These are phyloP conservation scores for Rhynchospora tenuis DNA, from an alignment of 176 grass and related monocot species.

Conservation along the genomic window DNA sequence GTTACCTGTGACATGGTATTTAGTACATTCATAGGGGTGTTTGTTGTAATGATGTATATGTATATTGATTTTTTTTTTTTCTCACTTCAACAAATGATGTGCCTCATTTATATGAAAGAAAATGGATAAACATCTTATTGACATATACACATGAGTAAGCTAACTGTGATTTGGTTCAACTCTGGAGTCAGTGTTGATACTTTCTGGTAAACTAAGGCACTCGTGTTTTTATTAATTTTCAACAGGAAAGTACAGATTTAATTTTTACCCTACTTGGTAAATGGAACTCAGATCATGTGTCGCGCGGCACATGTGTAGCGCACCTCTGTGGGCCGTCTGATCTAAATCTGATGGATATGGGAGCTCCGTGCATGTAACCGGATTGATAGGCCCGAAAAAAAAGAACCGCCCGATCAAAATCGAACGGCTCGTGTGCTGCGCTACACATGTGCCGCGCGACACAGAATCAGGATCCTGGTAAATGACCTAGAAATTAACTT, in stretches of 20 bases:
- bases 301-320: too few relatives aligned
- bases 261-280: not conserved
- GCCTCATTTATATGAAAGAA: not conserved
- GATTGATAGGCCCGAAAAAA: too few relatives aligned
- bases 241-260: not conserved
- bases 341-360: too few relatives aligned
- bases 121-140: not conserved
- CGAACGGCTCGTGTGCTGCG: too few relatives aligned
- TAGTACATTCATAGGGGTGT: conserved; percentile 27
- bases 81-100: not conserved
- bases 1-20: conserved; percentile 35
- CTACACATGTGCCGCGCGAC: too few relatives aligned
- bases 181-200: not conserved
- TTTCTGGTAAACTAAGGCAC: not conserved
- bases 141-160: not conserved
- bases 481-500: not conserved
- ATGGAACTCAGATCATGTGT: too few relatives aligned
- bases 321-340: too few relatives aligned
- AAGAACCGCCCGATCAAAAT: too few relatives aligned
- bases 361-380: too few relatives aligned
- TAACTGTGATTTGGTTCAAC: not conserved
- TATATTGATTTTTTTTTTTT: conserved; percentile 10
- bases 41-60: conserved; percentile 30
- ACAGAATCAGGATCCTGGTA: too few relatives aligned
- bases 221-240: not conserved